Base-by-base conservation (phyloP, 1,284 basidiomycete genomes). In the Ganoderma leucocontextum region DNA sequence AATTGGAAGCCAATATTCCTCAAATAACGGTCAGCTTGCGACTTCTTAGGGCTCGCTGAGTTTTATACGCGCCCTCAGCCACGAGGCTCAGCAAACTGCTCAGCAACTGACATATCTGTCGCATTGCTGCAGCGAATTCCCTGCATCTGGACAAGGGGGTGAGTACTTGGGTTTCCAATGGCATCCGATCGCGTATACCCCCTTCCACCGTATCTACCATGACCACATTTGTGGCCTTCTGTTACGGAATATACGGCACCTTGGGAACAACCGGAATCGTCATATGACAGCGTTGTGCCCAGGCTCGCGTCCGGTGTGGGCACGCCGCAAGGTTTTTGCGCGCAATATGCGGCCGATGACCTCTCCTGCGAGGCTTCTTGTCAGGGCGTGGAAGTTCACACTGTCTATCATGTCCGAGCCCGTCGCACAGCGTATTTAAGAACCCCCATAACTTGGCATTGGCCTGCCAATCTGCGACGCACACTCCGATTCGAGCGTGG, bases 401-500 rank as follows among this genome's bases (percentile, higher is more conserved):
- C 58, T 41, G 58, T 60, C 58, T 25, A 15, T 22, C 36, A 60
- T 41, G 58, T 38, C 58, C 38, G 36, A 15, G 38, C 36, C 25
- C 38, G 12, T 60, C 58, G 36, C 58, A 60, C 58, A 38, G 9
- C 15, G n/a, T 38, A 22, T 22, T 13, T 39, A 33, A 38, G 35
- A 38, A 12, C n/a, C 22, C 35, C 55, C 35, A 58, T 19, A n/a
- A 22, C n/a, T n/a, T 2, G 36, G 38, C 25, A 38, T 42, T 25
- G 55, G 12, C 33, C 4, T 60, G 38, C 58, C 41, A 38, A 41
- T 39, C 22, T 29, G 44, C 63, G 57, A 49, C 55, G 9, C 17
- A n/a, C 17, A 12, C 42, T 29, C 63, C 63, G 63, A 64, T 58
- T 19, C 3, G 7, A 59, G 35, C 63, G 63, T 64, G 63, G 55